Evolutionary conservation across 2,329 filamentous ascomycete species (phyloP), one percentile per base, ranked within the genome.

Genomic region (Cladobotryum mycophilum): DNA sequence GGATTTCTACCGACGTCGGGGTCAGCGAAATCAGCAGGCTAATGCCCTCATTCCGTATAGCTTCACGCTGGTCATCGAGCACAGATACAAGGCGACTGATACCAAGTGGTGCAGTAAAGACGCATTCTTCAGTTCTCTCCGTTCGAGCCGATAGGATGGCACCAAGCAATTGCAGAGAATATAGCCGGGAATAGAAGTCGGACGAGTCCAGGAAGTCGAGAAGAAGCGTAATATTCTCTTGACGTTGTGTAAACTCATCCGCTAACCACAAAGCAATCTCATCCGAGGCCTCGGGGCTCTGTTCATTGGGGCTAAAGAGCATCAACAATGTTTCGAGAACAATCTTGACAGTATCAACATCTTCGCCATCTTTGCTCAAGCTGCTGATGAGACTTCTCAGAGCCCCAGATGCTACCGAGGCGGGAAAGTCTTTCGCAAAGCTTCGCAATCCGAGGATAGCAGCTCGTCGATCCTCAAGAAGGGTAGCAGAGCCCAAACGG

Each of bases 241-340:
- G 91, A 56, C 89, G 85, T 76, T 96, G 91, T 34, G 93, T 96
- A 67, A 99, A 99, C 69, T 97, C 92, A 70, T 99, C 93, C 48
- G 93, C 93, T 53, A 99, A 78, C 90, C 93, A 99, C 25, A 97
- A 75, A 15, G 87, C 87, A 60, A 99, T 95, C 70, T 99, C 93
- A 57, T 97, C 92, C 13, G 92, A 96, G 48, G 92, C 89, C 77
- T 97, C 92, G 33, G 89, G 80, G 76, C 89, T 95, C 64, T 76
- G 74, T 59, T 79, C 75, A 59, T 84, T 84, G 38, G 82, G 82
- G 56, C 70, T 83, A 67, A 97, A 97, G 38, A 99, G 83, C 84
- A 95, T 92, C 66, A 97, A 76, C 61, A 99, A 74, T 41, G 95
- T 99, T 78, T 99, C 93, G 57, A 99, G 77, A 54, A 96, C 88